phyloP scores from a whole-genome alignment of 1,139 yeast species.

The Suhomyces guaymorum region DNA sequence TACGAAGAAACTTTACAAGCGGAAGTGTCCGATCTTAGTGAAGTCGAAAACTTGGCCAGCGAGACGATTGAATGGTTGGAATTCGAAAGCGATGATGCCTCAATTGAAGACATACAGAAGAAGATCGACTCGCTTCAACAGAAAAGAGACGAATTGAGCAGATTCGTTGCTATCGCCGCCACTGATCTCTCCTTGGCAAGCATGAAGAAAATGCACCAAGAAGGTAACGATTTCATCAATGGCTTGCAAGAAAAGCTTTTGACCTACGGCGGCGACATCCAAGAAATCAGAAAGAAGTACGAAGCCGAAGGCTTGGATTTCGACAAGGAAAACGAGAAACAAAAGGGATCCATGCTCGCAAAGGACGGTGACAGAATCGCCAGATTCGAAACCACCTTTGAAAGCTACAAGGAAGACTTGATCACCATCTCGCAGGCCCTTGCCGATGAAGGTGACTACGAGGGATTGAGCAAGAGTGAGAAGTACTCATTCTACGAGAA shows the following conservation, averaged over 20 bases:
- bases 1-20: conserved; percentile 42
- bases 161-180: conserved; percentile 25
- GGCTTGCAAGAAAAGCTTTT: conserved; percentile 47
- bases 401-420: conserved; percentile 37
- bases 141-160: conserved; percentile 25
- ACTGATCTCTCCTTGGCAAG: conserved; percentile 37
- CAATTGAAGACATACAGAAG: conserved; percentile 38
- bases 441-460: conserved; percentile 29
- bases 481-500: conserved; percentile 37
- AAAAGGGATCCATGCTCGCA: no score
- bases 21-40: no score
- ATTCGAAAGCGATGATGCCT: conserved; percentile 62
- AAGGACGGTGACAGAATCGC: conserved; percentile 40
- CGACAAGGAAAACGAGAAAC: conserved; percentile 48
- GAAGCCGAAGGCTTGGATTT: conserved; percentile 48
- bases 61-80: conserved; percentile 79
- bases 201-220: conserved; percentile 42
- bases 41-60: conserved; percentile 39
- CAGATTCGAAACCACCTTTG: conserved; percentile 36
- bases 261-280: conserved; percentile 46
- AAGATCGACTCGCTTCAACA: conserved; percentile 25
- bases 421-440: no score
- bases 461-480: conserved; percentile 30
- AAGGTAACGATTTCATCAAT: conserved; percentile 41
- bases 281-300: conserved; percentile 41